phyloP scores from a whole-genome alignment of 176 grass and related monocot species.

The Lolium perenne region DNA sequence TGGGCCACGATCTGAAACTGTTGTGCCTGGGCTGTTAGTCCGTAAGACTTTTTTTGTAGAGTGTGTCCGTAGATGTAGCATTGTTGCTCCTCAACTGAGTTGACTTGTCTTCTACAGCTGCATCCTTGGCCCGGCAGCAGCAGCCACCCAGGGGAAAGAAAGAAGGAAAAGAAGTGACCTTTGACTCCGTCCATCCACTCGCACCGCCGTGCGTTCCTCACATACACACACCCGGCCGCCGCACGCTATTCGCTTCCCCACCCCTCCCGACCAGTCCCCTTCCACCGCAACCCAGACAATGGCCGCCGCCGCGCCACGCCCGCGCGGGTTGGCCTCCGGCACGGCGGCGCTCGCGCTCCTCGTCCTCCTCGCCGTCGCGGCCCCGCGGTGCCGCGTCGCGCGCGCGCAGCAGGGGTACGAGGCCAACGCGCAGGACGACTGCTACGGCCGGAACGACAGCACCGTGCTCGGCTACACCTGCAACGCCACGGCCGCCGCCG shows the following conservation, averaged over 20 bases:
- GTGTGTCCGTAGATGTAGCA: no score
- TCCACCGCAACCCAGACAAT: not conserved
- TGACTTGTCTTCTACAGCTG: no score
- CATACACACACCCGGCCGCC: not conserved
- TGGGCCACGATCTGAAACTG: no score
- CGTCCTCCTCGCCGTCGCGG: slow-evolving; percentile 15
- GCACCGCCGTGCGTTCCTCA: not conserved
- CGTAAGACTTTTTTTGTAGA: no score
- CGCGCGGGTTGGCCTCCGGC: not conserved
- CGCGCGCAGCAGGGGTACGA: slow-evolving; percentile 70
- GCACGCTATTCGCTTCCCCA: not conserved
- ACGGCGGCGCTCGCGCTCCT: slow-evolving; percentile 11
- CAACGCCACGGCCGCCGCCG: slow-evolving; percentile 31
- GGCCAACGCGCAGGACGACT: slow-evolving; percentile 50
- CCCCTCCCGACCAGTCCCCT: not conserved
- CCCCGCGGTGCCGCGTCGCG: slow-evolving; percentile 14
- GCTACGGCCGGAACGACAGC: slow-evolving; percentile 50
- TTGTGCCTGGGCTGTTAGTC: no score
- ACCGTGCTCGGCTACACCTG: slow-evolving; percentile 87
- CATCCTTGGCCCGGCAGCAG: no score
- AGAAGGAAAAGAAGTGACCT: not conserved
- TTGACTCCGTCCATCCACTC: not conserved
- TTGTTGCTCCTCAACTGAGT: no score
- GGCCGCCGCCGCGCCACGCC: not conserved
- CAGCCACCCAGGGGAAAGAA: not conserved